Conservation (phyloP, 108 stramenopile genomes). For the Thalassiosira profunda region DNA sequence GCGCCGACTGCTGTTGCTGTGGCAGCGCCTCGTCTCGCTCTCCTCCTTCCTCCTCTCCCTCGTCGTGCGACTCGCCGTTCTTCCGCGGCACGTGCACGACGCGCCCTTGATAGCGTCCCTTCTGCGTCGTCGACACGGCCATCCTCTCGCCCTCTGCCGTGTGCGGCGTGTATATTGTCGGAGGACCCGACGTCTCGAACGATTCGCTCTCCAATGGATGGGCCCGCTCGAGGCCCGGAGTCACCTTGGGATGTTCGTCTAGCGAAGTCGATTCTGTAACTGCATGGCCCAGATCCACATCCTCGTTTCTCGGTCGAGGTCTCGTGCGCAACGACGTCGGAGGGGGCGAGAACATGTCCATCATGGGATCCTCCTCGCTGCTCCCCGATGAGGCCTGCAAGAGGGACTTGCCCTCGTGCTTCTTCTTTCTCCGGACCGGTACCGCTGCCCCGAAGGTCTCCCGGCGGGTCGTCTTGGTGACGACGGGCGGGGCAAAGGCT, state of each 20-base stretch:
- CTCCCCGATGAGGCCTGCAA: too few species aligned
- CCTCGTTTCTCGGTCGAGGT: too few species aligned
- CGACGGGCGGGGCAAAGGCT: too few species aligned
- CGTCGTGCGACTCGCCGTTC: not conserved
- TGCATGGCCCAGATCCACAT: too few species aligned
- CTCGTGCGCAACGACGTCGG: not conserved
- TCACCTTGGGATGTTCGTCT: not conserved
- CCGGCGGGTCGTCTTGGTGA: slow-evolving; percentile 1
- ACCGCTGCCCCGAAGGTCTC: slow-evolving; percentile 1
- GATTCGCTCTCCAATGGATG: too few species aligned
- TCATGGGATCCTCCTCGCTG: slow-evolving; percentile 17
- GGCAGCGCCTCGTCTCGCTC: not conserved
- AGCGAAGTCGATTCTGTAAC: slow-evolving; percentile 5
- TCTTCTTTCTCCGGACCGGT: too few species aligned
- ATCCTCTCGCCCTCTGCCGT: too few species aligned
- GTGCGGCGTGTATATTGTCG: too few species aligned
- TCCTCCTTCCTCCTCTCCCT: not conserved
- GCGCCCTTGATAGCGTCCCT: slow-evolving; percentile 2
- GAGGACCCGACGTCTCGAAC: too few species aligned
- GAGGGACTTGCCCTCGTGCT: too few species aligned
- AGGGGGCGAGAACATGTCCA: slow-evolving; percentile 37
- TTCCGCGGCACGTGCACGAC: slow-evolving; percentile 15
- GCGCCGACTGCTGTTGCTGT: slow-evolving; percentile 10
- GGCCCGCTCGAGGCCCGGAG: too few species aligned
- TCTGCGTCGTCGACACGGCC: slow-evolving; percentile 26